These are phyloP conservation scores for Kingdonia uniflora DNA, from an alignment of 164 flowering plant genomes.

Conservation along the genomic window DNA sequence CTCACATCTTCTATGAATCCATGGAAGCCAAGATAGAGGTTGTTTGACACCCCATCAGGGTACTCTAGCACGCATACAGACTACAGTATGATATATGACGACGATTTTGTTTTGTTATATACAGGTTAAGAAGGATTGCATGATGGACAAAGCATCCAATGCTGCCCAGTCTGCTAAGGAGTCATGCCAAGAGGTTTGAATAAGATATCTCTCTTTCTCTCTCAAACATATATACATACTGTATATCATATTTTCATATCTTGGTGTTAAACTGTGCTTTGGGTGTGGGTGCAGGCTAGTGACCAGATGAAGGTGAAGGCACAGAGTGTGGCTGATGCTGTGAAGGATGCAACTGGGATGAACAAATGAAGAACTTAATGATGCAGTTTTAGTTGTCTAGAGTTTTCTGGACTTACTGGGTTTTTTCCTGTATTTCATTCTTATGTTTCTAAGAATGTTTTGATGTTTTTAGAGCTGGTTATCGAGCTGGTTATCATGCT, in stretches of 20 bases:
- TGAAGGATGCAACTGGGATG: slow-evolving; percentile 29
- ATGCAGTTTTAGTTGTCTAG: slow-evolving; percentile 1
- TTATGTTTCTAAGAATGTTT: too few species aligned
- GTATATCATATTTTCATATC: neutral
- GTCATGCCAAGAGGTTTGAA: slow-evolving; percentile 29
- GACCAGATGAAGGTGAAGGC: slow-evolving; percentile 30
- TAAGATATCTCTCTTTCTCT: neutral
- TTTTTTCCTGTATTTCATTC: too few species aligned
- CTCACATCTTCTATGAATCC: too few species aligned
- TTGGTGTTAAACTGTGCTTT: neutral
- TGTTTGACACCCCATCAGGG: too few species aligned
- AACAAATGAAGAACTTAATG: slow-evolving; percentile 22
- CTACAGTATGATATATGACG: too few species aligned
- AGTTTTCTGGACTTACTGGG: too few species aligned
- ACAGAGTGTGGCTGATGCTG: slow-evolving; percentile 32
- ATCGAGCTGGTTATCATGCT: too few species aligned
- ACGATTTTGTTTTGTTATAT: neutral
- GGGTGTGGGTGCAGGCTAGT: slow-evolving; percentile 20
- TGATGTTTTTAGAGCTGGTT: too few species aligned
- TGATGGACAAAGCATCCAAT: slow-evolving; percentile 31
- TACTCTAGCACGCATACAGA: neutral
- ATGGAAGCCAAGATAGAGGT: too few species aligned
- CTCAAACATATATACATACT: too few species aligned
- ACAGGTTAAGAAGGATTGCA: slow-evolving; percentile 30
- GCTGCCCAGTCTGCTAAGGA: slow-evolving; percentile 39